Base-by-base conservation (phyloP, 164 flowering plant genomes). In the Pachysandra terminalis region DNA sequence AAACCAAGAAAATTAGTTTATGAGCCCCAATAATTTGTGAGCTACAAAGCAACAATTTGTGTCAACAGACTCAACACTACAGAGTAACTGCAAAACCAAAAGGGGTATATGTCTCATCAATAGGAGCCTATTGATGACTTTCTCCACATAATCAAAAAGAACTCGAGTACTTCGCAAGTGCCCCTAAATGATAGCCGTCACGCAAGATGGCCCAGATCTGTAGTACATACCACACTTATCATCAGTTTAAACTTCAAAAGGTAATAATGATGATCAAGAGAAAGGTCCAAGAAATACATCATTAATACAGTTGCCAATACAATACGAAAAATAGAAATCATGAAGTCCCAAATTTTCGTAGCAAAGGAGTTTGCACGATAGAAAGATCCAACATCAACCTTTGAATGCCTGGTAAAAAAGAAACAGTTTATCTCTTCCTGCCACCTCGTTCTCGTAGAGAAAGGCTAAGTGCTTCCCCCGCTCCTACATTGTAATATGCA, bases 381-480 rank as follows among this genome's bases (percentile, higher is more conserved):
- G 56, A 27, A 73, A 78, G 59, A 61, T 69, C 74, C 67, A 75
- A 25, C 45, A 72, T 64, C 63, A 68, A 77, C 73, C 84, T 71
- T 68, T 48, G 14, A 53, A 24, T 53, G 68, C 70, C 64, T 35
- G 57, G 19, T 32, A 25, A 25, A 52, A 54, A 56, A 55, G 56
- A 12, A 67, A 64, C 41, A 2, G 10, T 58, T 64, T 77, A 95
- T 84, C 93, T 86, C 86, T 90, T 96, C 73, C 98, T 82, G 69
- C 99, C 99, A 90, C 99, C 98, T 80, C 99, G 98, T 72, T 96
- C 99, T 73, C 97, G 93, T 61, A 96, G 61, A 56, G 99, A 82
- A 70, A 96, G 98, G 41, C 85, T 28, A 16, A 96, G 90, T n/a
- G 85, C 68, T 75, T 96, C 97, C 58, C 96, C 95, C 54, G 84